These are phyloP conservation scores for Daldinia grandis DNA, from an alignment of 495 filamentous ascomycete genomes.

Conservation along the genomic window DNA sequence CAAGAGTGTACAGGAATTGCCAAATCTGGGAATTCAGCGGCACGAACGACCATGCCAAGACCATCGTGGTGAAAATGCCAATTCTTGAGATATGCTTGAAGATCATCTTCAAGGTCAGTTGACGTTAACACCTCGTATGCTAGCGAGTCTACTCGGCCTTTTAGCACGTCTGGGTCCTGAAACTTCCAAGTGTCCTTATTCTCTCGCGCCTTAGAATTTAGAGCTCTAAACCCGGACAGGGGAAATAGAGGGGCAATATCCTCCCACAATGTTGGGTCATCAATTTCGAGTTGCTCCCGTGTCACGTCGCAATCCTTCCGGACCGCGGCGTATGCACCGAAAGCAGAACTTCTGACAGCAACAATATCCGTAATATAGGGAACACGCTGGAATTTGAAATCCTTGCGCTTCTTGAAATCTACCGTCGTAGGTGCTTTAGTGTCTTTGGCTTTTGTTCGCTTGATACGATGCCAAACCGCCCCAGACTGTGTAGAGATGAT, in stretches of 20 bases:
- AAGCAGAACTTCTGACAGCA: slow-evolving; percentile 84
- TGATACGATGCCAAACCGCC: slow-evolving; percentile 87
- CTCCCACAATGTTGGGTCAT: slow-evolving; percentile 71
- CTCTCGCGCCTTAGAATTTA: slow-evolving; percentile 38
- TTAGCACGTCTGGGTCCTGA: slow-evolving; percentile 46
- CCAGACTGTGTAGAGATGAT: slow-evolving; percentile 93
- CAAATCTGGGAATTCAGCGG: slow-evolving; percentile 67
- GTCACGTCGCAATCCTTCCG: slow-evolving; percentile 87
- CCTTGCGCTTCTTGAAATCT: slow-evolving; percentile 68
- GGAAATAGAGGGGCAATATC: slow-evolving; percentile 76
- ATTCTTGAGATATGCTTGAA: slow-evolving; percentile 53
- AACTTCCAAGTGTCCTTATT: slow-evolving; percentile 49
- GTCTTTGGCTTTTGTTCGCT: slow-evolving; percentile 81
- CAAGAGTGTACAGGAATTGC: slow-evolving; percentile 84
- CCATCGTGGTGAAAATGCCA: slow-evolving; percentile 48
- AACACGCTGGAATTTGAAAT: slow-evolving; percentile 92
- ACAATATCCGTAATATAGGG: slow-evolving; percentile 84
- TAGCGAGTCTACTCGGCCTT: slow-evolving; percentile 46
- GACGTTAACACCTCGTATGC: slow-evolving; percentile 61
- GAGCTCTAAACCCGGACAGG: slow-evolving; percentile 58
- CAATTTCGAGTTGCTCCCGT: slow-evolving; percentile 72
- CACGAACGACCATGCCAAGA: slow-evolving; percentile 59
- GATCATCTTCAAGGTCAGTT: slow-evolving; percentile 64
- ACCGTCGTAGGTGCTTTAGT: slow-evolving; percentile 58
- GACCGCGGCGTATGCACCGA: slow-evolving; percentile 87